A percentile compares a stretch with the other conserved stretches of the same genome.
Conservation (phyloP, 1,139 yeast species). For the Protomyces gravidus region DNA sequence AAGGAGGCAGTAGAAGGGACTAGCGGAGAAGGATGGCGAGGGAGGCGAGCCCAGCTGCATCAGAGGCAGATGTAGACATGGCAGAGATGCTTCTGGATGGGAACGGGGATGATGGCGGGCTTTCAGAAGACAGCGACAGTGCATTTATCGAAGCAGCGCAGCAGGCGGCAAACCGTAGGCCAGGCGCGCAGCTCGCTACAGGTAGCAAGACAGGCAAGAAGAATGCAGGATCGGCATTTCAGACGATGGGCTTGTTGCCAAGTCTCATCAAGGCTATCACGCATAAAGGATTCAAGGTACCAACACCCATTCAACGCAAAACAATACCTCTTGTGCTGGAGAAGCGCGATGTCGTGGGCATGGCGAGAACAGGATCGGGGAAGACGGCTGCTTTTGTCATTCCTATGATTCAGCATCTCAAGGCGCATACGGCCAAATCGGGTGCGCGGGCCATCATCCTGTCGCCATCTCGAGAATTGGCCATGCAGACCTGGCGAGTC, state of each 20-base stretch:
- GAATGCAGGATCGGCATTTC: constrained; percentile 23
- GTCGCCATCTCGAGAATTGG: constrained; percentile 93
- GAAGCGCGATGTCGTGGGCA: constrained; percentile 91
- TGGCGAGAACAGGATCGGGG: constrained; percentile 99
- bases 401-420: constrained; percentile 82
- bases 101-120: constrained; percentile 4
- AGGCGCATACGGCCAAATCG: constrained; percentile 62
- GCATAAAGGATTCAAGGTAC: constrained; percentile 85
- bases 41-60: constrained; percentile 17
- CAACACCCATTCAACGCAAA: constrained; percentile 96
- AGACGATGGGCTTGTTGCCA: constrained; percentile 70
- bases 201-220: constrained; percentile 14
- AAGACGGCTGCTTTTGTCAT: constrained; percentile 96
- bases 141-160: constrained; percentile 26
- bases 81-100: constrained; percentile 7
- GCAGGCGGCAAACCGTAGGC: constrained; percentile 8
- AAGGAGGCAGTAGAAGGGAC: neutral
- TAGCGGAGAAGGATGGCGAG: constrained; percentile 6
- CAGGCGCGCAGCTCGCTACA: neutral
- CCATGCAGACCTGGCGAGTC: constrained; percentile 82
- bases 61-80: constrained; percentile 25
- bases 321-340: constrained; percentile 86
- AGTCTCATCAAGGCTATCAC: constrained; percentile 63
- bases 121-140: constrained; percentile 29
- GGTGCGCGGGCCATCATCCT: constrained; percentile 85